Conservation (phyloP, 139 green algal species). For the Ettlia oleoabundans region DNA sequence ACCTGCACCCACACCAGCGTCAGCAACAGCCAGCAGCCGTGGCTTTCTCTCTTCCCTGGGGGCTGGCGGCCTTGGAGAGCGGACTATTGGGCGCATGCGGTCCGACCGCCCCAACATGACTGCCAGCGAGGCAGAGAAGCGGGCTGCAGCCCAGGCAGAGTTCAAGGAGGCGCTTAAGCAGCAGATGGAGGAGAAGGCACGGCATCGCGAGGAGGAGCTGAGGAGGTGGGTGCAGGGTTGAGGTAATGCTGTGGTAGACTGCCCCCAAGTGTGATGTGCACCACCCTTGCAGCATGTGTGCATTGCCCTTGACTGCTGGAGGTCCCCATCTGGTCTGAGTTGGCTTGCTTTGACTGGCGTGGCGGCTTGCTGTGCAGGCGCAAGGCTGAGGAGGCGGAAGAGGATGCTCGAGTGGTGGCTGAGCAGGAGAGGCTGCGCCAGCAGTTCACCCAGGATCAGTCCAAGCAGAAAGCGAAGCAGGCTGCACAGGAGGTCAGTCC, state of each 20-base stretch:
- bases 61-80: not conserved
- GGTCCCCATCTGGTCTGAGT: too few species aligned
- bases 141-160: constrained; percentile 22
- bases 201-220: constrained; percentile 37
- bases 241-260: too few species aligned
- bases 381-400: constrained; percentile 28
- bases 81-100: not conserved
- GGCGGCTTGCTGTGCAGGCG: constrained; percentile 9
- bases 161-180: constrained; percentile 37
- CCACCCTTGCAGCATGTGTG: too few species aligned
- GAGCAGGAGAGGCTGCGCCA: constrained; percentile 51
- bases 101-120: constrained; percentile 8
- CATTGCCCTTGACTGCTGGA: too few species aligned
- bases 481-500: constrained; percentile 10
- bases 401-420: constrained; percentile 29
- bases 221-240: not conserved
- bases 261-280: too few species aligned
- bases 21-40: not conserved
- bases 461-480: constrained; percentile 35
- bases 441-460: constrained; percentile 51
- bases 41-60: too few species aligned
- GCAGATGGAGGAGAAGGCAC: constrained; percentile 55
- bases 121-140: constrained; percentile 15
- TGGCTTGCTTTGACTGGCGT: too few species aligned
- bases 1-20: too few species aligned